phyloP scores from a whole-genome alignment of 495 filamentous ascomycete species.

The Geopyxis carbonaria region DNA sequence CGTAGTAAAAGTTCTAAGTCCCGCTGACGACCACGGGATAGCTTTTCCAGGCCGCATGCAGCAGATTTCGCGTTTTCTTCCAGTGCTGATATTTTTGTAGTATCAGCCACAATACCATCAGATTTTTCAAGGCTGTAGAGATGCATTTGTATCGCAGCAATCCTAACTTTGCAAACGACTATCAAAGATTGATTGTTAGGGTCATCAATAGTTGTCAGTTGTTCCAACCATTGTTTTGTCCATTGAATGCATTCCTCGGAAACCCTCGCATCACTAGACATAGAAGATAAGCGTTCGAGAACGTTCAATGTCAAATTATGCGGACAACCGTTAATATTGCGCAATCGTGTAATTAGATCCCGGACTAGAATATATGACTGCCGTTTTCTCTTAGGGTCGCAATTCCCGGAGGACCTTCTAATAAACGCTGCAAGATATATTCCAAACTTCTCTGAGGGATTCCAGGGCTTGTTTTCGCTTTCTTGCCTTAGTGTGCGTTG shows the following conservation, averaged over 20 bases:
- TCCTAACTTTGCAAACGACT: slow-evolving; percentile 16
- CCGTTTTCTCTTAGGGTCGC: slow-evolving; percentile 13
- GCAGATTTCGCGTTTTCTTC: slow-evolving; percentile 16
- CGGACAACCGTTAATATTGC: no score
- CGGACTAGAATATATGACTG: slow-evolving; percentile 17
- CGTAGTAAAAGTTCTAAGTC: slow-evolving; percentile 21
- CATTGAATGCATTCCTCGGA: slow-evolving; percentile 14
- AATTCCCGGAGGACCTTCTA: slow-evolving; percentile 10
- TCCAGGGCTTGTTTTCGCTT: neutral
- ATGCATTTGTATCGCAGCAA: slow-evolving; percentile 21
- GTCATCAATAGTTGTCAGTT: slow-evolving; percentile 10
- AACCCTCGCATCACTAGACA: slow-evolving; percentile 18
- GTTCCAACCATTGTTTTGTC: slow-evolving; percentile 18
- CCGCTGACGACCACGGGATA: slow-evolving; percentile 18
- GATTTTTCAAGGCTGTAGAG: slow-evolving; percentile 8
- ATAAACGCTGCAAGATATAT: slow-evolving; percentile 11
- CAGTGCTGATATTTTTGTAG: slow-evolving; percentile 8
- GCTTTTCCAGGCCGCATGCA: slow-evolving; percentile 10
- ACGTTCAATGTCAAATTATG: no score
- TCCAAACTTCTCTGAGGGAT: neutral
- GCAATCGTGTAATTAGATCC: no score
- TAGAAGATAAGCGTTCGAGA: no score
- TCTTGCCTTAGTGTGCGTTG: neutral
- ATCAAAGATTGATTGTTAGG: slow-evolving; percentile 12
- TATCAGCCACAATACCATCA: slow-evolving; percentile 7